phyloP scores from a whole-genome alignment of 108 stramenopile species.

The Nitzschia inconspicua region DNA sequence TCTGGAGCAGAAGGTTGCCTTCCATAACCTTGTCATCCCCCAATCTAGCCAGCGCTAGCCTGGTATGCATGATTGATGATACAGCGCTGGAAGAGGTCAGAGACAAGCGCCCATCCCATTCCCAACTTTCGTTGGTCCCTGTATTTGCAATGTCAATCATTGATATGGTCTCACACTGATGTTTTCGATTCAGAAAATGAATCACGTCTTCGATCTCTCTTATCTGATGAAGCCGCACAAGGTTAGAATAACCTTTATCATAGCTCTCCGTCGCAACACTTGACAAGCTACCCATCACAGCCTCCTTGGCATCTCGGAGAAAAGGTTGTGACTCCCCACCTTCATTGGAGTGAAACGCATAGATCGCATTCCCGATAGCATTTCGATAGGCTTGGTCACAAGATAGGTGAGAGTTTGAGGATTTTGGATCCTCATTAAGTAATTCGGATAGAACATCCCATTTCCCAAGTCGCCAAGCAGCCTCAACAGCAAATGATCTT shows the following conservation, averaged over 20 bases:
- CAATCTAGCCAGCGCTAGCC: conserved; percentile 73
- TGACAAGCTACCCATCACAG: conserved; percentile 60
- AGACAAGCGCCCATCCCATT: conserved; percentile 44
- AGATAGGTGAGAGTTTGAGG: not conserved
- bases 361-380: conserved; percentile 60
- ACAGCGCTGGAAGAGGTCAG: conserved; percentile 25
- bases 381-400: conserved; percentile 40
- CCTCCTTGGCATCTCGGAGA: conserved; percentile 50
- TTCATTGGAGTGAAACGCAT: conserved; percentile 38
- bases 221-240: conserved; percentile 66
- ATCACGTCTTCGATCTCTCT: conserved; percentile 71
- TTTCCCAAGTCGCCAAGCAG: conserved; percentile 82
- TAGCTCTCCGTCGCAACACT: conserved; percentile 77
- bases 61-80: conserved; percentile 45
- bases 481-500: conserved; percentile 63
- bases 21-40: conserved; percentile 49
- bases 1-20: conserved; percentile 62
- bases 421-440: not conserved
- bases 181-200: conserved; percentile 8
- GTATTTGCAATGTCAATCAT: conserved; percentile 40
- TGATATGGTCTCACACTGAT: not conserved
- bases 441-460: conserved; percentile 64
- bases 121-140: conserved; percentile 38
- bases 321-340: conserved; percentile 15
- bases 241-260: conserved; percentile 53